Evolutionary conservation across 2,329 filamentous ascomycete genomes (phyloP).

Genomic region (Mycogone perniciosa): DNA sequence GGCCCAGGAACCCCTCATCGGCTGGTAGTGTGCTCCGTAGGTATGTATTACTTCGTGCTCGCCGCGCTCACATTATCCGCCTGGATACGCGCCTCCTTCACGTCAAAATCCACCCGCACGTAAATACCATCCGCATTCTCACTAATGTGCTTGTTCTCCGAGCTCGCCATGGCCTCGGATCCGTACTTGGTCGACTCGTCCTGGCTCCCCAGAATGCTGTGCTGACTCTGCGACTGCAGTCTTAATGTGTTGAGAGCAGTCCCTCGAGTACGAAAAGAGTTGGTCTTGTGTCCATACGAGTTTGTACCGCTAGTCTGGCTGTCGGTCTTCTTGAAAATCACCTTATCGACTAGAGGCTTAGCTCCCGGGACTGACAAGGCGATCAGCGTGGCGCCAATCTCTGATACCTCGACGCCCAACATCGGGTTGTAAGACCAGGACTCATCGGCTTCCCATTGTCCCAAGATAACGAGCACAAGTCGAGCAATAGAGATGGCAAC

Average conservation of each 20-base stretch:
- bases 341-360: conserved; percentile 39
- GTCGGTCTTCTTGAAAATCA: conserved; percentile 22
- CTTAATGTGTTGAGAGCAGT: conserved; percentile 26
- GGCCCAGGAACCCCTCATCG: background rate
- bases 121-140: conserved; percentile 27
- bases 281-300: conserved; percentile 18
- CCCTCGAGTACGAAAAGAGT: conserved; percentile 17
- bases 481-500: conserved; percentile 42
- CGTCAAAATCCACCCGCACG: conserved; percentile 31
- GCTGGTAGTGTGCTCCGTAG: background rate
- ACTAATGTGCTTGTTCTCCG: conserved; percentile 20
- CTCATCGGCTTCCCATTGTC: conserved; percentile 40
- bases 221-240: conserved; percentile 21
- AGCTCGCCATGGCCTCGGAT: conserved; percentile 17
- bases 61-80: conserved; percentile 1
- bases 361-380: conserved; percentile 45
- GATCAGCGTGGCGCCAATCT: conserved; percentile 44
- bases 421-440: conserved; percentile 47
- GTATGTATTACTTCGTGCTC: conserved; percentile 2
- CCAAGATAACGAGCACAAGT: conserved; percentile 40
- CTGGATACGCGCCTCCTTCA: conserved; percentile 22
- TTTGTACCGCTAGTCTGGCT: conserved; percentile 18
- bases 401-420: conserved; percentile 42
- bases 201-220: conserved; percentile 22
- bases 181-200: conserved; percentile 21